Percentiles rank a stretch among this genome's conserved stretches.
phyloP scores from a whole-genome alignment of 106 monocot species.

The Apostasia shenzhenica region DNA sequence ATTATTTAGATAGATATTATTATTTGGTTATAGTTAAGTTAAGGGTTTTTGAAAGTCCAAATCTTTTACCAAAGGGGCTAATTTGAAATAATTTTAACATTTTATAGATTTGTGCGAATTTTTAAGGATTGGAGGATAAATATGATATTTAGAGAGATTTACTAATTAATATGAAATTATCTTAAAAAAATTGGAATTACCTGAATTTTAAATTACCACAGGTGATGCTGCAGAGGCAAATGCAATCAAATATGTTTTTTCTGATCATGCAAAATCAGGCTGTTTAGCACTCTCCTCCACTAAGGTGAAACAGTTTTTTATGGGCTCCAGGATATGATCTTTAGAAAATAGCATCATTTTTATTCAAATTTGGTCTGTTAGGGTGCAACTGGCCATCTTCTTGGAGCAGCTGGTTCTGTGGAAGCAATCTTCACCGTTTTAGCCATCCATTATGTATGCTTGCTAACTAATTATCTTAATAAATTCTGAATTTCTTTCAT shows the following conservation, averaged over 20 bases:
- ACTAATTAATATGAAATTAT: too few species aligned
- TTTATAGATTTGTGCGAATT: too few species aligned
- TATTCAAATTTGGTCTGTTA: slow-evolving; percentile 11
- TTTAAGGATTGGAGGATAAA: too few species aligned
- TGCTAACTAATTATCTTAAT: not conserved
- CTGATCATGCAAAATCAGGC: slow-evolving; percentile 81
- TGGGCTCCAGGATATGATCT: not conserved
- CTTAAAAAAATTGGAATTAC: not conserved
- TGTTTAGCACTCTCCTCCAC: slow-evolving; percentile 80
- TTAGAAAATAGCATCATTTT: not conserved
- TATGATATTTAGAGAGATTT: too few species aligned
- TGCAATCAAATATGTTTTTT: slow-evolving; percentile 79
- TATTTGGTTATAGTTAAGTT: too few species aligned
- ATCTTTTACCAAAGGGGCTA: too few species aligned
- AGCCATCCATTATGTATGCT: slow-evolving; percentile 75
- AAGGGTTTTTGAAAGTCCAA: too few species aligned
- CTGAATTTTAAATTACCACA: slow-evolving; percentile 9
- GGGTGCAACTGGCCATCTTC: slow-evolving; percentile 96
- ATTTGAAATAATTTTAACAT: too few species aligned
- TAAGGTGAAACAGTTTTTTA: slow-evolving; percentile 43
- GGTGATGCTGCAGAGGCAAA: slow-evolving; percentile 88
- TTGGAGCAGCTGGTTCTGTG: slow-evolving; percentile 96
- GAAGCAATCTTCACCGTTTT: slow-evolving; percentile 93
- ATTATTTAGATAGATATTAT: too few species aligned
- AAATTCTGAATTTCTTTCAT: not conserved